Percentiles rank a stretch among this genome's conserved stretches.
These are phyloP conservation scores for Apophysomyces ossiformis DNA, from an alignment of 371 early-diverging fungal species.

Conservation along the genomic window DNA sequence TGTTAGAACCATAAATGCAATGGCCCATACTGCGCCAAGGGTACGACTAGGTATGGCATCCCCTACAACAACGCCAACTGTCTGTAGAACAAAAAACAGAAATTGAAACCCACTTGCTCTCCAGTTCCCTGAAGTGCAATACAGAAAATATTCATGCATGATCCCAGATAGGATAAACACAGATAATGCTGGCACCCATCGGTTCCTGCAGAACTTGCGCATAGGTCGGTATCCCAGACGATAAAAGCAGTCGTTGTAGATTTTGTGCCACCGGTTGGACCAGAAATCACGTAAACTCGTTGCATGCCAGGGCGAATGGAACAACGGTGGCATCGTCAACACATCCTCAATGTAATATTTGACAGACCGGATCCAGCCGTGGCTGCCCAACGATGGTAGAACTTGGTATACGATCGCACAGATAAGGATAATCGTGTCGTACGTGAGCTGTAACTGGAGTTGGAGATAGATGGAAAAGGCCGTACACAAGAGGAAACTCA, in stretches of 20 bases:
- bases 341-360: slow-evolving; percentile 40
- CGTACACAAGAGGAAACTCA: slow-evolving; percentile 27
- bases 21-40: slow-evolving; percentile 28
- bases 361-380: slow-evolving; percentile 20
- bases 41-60: slow-evolving; percentile 29
- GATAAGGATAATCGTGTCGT: slow-evolving; percentile 23
- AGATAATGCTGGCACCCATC: slow-evolving; percentile 31
- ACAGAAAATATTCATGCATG: slow-evolving; percentile 50
- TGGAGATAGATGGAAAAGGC: slow-evolving; percentile 44
- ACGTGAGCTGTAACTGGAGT: slow-evolving; percentile 38
- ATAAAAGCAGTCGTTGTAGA: slow-evolving; percentile 47
- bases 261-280: slow-evolving; percentile 46
- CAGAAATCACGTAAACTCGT: slow-evolving; percentile 43
- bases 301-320: slow-evolving; percentile 42
- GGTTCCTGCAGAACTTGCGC: slow-evolving; percentile 23
- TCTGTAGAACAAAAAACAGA: slow-evolving; percentile 37
- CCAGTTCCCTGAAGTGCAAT: slow-evolving; percentile 32
- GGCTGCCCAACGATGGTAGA: slow-evolving; percentile 24
- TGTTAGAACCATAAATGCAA: slow-evolving; percentile 29
- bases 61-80: slow-evolving; percentile 31
- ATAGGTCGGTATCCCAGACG: slow-evolving; percentile 37
- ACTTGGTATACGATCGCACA: slow-evolving; percentile 24
- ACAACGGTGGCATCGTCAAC: slow-evolving; percentile 36
- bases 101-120: slow-evolving; percentile 39
- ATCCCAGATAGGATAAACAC: slow-evolving; percentile 46